Evolutionary conservation across 148 eudicot genomes (phyloP), one percentile per base, ranked within the genome.

Genomic region (Vaccinium darrowii): DNA sequence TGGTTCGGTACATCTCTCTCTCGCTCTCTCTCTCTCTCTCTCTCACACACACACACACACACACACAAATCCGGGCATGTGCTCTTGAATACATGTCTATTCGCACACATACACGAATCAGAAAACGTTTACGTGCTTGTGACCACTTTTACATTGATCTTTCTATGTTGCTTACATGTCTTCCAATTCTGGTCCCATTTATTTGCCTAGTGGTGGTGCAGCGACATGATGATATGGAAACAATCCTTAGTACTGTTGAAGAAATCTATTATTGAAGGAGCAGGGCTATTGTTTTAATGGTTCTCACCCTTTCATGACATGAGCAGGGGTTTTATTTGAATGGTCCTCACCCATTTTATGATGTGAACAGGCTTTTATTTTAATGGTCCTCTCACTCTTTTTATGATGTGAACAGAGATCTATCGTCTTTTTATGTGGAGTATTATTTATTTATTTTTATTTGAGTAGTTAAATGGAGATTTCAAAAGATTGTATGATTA

Each of bases 1-100:
- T 96, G 53, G 97, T 95, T 76, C 95, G 97, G 97, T 94, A 90
- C 63, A 2, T 77, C 74, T 86, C 89, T 62, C 65, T 60, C 62
- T 73, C 53, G 19, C 63, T 25, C 71, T 53, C 39, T 14, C 83
- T 69, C 74, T 49, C 57, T 62, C 74, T 3, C 79, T 8, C 30
- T 2, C 76, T n/a, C n/a, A n/a, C n/a, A n/a, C n/a, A 36, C 73
- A 7, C 54, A 16, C 85, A 8, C 36, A 39, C 73, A 23, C 39
- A 58, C n/a, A n/a, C n/a, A n/a, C n/a, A n/a, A 33, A 33, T 33
- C 36, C 1, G 36, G 36, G 36, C 36, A 33, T 33, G 0, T 33
- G 36, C 36, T 33, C 36, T 33, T 33, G 36, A 33, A 33, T 33
- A 33, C 36, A 33, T 33, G 36, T 33, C 36, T 33, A 33, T 33